These are phyloP conservation scores for Gnomoniopsis smithogilvyi DNA, from an alignment of 2,329 filamentous ascomycete genomes.

Conservation along the genomic window DNA sequence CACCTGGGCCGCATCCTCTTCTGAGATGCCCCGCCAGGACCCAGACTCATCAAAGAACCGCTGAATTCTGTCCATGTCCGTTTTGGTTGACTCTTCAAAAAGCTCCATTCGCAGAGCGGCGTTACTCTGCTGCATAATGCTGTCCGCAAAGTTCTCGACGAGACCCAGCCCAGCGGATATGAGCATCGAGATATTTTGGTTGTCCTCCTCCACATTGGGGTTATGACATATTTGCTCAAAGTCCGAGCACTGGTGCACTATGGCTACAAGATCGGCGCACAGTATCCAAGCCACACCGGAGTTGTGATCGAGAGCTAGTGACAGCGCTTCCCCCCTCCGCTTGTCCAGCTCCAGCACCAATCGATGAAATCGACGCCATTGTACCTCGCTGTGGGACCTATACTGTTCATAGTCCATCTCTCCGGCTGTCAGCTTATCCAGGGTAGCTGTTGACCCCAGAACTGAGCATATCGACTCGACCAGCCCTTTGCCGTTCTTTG, in stretches of 20 bases:
- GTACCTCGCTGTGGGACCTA: slow-evolving; percentile 68
- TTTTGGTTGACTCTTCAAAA: slow-evolving; percentile 67
- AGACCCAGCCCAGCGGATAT: slow-evolving; percentile 69
- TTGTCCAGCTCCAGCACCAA: slow-evolving; percentile 83
- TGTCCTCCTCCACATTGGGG: slow-evolving; percentile 37
- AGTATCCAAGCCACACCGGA: slow-evolving; percentile 78
- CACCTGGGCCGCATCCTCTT: slow-evolving; percentile 75
- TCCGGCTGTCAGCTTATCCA: slow-evolving; percentile 59
- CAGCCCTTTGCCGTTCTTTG: slow-evolving; percentile 53
- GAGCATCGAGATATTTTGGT: slow-evolving; percentile 46
- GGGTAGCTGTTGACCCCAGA: slow-evolving; percentile 64
- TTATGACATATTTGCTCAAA: slow-evolving; percentile 71
- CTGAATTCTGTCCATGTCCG: slow-evolving; percentile 71
- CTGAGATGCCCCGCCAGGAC: slow-evolving; percentile 74
- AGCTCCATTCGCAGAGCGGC: slow-evolving; percentile 69
- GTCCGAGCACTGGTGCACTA: slow-evolving; percentile 74
- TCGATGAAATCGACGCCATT: slow-evolving; percentile 89
- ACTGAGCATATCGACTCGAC: slow-evolving; percentile 74
- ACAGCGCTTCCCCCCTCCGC: slow-evolving; percentile 76
- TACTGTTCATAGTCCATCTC: slow-evolving; percentile 75
- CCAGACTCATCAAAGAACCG: slow-evolving; percentile 75
- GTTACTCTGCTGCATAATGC: slow-evolving; percentile 65
- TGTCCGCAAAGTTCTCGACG: slow-evolving; percentile 65
- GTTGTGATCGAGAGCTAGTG: slow-evolving; percentile 69
- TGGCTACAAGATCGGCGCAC: slow-evolving; percentile 76